Base-by-base conservation (phyloP, 768 basidiomycete genomes). In the Russula compacta region DNA sequence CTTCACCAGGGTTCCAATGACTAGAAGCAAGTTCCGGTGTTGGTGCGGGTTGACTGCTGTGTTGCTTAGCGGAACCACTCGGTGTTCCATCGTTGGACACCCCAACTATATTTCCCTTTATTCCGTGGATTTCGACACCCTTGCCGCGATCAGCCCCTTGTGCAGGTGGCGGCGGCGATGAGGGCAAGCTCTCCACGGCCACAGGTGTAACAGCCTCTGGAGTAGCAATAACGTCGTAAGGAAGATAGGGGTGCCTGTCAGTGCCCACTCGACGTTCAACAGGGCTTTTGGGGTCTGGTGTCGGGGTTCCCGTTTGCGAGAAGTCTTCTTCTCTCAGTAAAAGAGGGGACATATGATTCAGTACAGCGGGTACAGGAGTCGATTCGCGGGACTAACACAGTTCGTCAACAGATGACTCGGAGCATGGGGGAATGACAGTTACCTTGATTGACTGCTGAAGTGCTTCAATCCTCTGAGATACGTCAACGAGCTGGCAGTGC, bases 361-460 rank as follows among this genome's bases (percentile, higher is more conserved):
- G 32, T 39, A 3, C 6, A 38, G 10, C 21, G 10, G 32, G 51
- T 15, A 5, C 12, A 21, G 21, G 2, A 6, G 56, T 14, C 4
- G 10, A 21, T 36, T 43, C 17, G 15, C 36, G 4, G 14, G 52
- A 53, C 61, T 63, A 35, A 29, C 24, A 14, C 12, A 46, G 15
- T 14, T 21, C 3, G 5, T 63, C 39, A 58, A 43, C 19, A 0
- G 10, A 46, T 10, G 32, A 24, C 6, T 32, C 17, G 33, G 29
- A 53, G 3, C 15, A n/a, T 3, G 17, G 1, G 7, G 24, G 19
- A 29, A 43, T 9, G 36, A 19, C 10, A 6, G 7, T 42, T 38
- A 63, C 61, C 52, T 33, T 33, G 40, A 54, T 21, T 39, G 61
- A 53, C 19, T 43, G 17, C 5, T 63, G 51, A 53, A 63, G 44